phyloP scores from a whole-genome alignment of 352 stramenopile genomes.

The Phytophthora chlamydospora region DNA sequence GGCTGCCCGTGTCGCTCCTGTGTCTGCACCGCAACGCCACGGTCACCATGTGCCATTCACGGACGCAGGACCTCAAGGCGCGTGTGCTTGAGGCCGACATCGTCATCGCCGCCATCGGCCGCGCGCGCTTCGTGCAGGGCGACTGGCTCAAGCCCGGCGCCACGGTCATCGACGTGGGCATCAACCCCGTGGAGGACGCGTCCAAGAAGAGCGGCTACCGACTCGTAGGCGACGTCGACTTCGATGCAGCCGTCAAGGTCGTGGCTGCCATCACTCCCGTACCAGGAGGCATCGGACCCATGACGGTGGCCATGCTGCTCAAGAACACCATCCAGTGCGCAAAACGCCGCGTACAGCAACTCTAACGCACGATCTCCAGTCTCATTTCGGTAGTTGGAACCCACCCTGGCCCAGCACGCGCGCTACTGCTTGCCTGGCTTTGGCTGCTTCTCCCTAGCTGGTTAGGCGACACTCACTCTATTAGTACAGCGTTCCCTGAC shows the following conservation, averaged over 20 bases:
- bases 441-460: slow-evolving; percentile 33
- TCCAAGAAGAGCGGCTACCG: slow-evolving; percentile 87
- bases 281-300: slow-evolving; percentile 95
- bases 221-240: slow-evolving; percentile 98
- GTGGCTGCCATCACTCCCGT: slow-evolving; percentile 97
- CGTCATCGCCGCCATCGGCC: slow-evolving; percentile 96
- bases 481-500: slow-evolving; percentile 30
- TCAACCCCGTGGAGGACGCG: slow-evolving; percentile 95
- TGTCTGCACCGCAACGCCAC: slow-evolving; percentile 96
- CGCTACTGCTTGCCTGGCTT: slow-evolving; percentile 10
- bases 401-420: slow-evolving; percentile 23
- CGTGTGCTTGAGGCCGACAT: slow-evolving; percentile 94
- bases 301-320: slow-evolving; percentile 97
- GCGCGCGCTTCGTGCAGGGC: slow-evolving; percentile 91
- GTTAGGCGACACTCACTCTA: slow-evolving; percentile 27
- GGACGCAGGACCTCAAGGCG: slow-evolving; percentile 87
- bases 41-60: slow-evolving; percentile 98
- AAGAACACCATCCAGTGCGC: slow-evolving; percentile 81
- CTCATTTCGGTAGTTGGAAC: slow-evolving; percentile 11
- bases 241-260: slow-evolving; percentile 80
- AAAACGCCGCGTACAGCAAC: slow-evolving; percentile 21
- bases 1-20: slow-evolving; percentile 95
- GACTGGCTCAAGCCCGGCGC: slow-evolving; percentile 97
- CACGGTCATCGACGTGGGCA: slow-evolving; percentile 99
- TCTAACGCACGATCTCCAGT: slow-evolving; percentile 10